Evolutionary conservation across 2,329 filamentous ascomycete species (phyloP), one percentile per base, ranked within the genome.

Genomic region (Colletotrichum tropicicola): DNA sequence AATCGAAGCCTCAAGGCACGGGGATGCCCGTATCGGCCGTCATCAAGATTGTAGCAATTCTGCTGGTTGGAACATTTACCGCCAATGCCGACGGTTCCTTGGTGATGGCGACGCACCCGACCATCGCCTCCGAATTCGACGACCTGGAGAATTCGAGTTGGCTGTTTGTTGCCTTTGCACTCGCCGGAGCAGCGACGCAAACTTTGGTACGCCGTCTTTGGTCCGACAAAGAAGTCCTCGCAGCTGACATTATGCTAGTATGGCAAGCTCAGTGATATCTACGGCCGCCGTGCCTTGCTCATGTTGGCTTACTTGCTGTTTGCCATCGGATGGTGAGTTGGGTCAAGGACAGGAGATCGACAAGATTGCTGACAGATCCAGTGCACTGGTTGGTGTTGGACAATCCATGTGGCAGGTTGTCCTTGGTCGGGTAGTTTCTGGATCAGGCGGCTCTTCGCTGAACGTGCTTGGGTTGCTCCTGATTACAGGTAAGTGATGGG

Each of bases 31-130:
- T 51, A 10, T 41, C 30, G 21, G 45, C 52, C 12, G 69, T 71
- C 5, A n/a, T 71, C 23, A 66, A 68, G 64, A 69, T 70, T 4
- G 65, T 74, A 1, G 68, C 70, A 28, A 70, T 72, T 3, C 51
- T 73, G 41, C 54, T 73, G 7, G 25, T 73, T 10, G 75, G 75
- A 10, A 87, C 90, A 13, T 92, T 93, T 68, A 85, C 91, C 12
- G 85, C 86, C 6, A 89, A 89, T 58, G 85, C 86, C 15, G 91
- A 93, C 70, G 77, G 79, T 0, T 89, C 88, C 1, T 78, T 93
- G 0, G 83, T 93, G 0, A 77, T 93, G 30, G 90, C 91, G 0
- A 91, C 90, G 0, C 87, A 91, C 62, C 85, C 86, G 1, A 80
- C 79, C 4, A 88, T 90, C 55, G 84, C 87, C 0, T 90, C 87